Evolutionary conservation across 2,329 filamentous ascomycete genomes (phyloP).

Genomic region (Domatiomyces globalis): DNA sequence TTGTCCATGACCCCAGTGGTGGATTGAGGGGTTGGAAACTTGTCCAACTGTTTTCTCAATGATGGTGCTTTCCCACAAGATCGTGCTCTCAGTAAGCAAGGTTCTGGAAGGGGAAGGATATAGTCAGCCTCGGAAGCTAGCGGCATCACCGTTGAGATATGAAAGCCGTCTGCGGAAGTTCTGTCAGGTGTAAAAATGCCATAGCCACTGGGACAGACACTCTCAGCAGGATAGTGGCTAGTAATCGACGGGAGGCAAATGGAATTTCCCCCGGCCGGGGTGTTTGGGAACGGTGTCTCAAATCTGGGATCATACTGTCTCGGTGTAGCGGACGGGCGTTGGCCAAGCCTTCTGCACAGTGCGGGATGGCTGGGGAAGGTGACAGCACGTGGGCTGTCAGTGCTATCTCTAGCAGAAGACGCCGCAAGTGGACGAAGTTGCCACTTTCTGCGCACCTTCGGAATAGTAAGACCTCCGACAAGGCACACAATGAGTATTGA

Average conservation of each 20-base stretch:
- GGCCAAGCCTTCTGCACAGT: conserved; percentile 7
- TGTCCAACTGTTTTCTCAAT: conserved; percentile 12
- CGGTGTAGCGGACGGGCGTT: conserved; percentile 3
- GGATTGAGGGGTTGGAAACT: conserved; percentile 9
- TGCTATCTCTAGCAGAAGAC: neutral
- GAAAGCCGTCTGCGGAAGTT: neutral
- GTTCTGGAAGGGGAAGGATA: conserved; percentile 15
- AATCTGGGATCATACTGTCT: conserved; percentile 11
- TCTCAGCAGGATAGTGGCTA: neutral
- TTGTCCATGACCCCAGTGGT: conserved; percentile 4
- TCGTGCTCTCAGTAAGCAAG: conserved; percentile 13
- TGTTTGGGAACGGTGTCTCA: conserved; percentile 11
- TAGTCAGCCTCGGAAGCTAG: conserved; percentile 10
- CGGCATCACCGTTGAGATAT: neutral
- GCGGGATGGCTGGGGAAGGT: conserved; percentile 12
- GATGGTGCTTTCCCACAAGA: conserved; percentile 13
- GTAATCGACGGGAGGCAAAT: neutral
- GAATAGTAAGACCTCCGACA: conserved; percentile 11
- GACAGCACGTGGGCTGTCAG: neutral
- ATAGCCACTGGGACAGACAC: conserved; percentile 3
- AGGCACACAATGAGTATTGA: conserved; percentile 8
- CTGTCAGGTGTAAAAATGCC: conserved; percentile 11
- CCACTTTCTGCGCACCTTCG: conserved; percentile 9
- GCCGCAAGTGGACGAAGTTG: neutral
- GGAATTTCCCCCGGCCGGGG: conserved; percentile 2